Evolutionary conservation across 176 grass and related monocot species (phyloP), one percentile per base, ranked within the genome.

Genomic region (Carex littledalei): DNA sequence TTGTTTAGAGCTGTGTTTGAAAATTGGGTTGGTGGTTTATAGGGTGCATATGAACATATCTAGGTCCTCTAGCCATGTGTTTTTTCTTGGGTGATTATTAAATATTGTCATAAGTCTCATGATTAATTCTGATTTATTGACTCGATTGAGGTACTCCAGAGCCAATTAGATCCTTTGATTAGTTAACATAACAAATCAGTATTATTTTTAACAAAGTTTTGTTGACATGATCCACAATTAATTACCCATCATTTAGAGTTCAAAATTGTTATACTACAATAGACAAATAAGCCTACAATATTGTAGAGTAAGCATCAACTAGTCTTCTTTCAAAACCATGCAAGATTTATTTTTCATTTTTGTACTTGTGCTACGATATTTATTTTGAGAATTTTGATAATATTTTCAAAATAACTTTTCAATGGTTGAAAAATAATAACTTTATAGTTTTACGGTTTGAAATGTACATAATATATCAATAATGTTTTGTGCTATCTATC

Each of bases 61-160:
- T 18, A 29, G 80, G 14, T 83, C 16, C 20, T 65, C 58, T 82
- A 82, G 80, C 58, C 80, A 83, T 83, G 80, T 83, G 59, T 47
- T 41, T 24, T 43, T 49, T 63, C n/a, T 67, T 17, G 17, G 2
- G 31, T 64, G 16, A 62, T 81, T 81, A 37, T 20, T 54, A 63
- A 62, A 45, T 81, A 20, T 47, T 81, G 43, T 83, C 21, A 68
- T 52, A 77, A 55, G 12, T 54, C 47, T 54, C 21, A 26, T 77
- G 72, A 54, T 12, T 12, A 45, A 77, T 54, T 52, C 43, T 4
- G 18, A 50, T 47, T 74, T 70, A 37, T n/a, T 70, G 16, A 70
- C 35, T 70, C 2, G 16, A 70, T 41, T 50, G 8, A 74, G 70
- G 10, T 52, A 49, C 45, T 24, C 3, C 41, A 73, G 41, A 47